A percentile compares a stretch with the other conserved stretches of the same genome.
phyloP scores from a whole-genome alignment of 257 asterid species.

The Capsicum rhomboideum region DNA sequence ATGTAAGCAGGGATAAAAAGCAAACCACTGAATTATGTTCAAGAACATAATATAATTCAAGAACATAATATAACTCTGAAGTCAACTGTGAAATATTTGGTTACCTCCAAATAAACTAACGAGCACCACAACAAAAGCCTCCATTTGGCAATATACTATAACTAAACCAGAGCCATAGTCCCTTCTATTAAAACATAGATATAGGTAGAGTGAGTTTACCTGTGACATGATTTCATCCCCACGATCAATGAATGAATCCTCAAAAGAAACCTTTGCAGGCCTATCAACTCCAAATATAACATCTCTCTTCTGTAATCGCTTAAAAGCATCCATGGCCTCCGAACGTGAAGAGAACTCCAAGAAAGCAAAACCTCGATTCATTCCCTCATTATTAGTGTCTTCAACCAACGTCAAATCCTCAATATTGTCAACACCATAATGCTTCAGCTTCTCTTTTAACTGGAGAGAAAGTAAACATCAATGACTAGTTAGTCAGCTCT shows the following conservation, averaged over 20 bases:
- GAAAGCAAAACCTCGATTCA: constrained; percentile 93
- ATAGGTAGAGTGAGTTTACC: constrained; percentile 42
- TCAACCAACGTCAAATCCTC: constrained; percentile 93
- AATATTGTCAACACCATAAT: constrained; percentile 61
- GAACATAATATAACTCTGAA: not conserved
- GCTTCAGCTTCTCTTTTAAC: constrained; percentile 83
- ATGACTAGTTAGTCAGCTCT: constrained; percentile 20
- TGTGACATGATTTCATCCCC: constrained; percentile 99
- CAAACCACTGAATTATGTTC: not conserved
- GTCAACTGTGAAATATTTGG: not conserved
- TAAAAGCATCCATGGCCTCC: constrained; percentile 98
- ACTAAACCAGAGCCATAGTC: not conserved
- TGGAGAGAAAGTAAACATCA: constrained; percentile 51
- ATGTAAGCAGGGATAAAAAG: not conserved
- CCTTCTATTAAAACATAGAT: not conserved
- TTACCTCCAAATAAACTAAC: not conserved
- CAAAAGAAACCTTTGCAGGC: constrained; percentile 96
- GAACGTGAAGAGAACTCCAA: constrained; percentile 87
- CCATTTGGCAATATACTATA: not conserved
- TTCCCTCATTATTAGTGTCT: constrained; percentile 64
- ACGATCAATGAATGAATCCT: constrained; percentile 94
- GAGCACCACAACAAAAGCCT: not conserved
- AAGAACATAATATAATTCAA: not conserved
- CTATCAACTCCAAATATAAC: constrained; percentile 81
- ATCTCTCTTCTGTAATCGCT: constrained; percentile 89